Evolutionary conservation across 176 grass and related monocot genomes (phyloP).

Genomic region (Eleusine coracana): DNA sequence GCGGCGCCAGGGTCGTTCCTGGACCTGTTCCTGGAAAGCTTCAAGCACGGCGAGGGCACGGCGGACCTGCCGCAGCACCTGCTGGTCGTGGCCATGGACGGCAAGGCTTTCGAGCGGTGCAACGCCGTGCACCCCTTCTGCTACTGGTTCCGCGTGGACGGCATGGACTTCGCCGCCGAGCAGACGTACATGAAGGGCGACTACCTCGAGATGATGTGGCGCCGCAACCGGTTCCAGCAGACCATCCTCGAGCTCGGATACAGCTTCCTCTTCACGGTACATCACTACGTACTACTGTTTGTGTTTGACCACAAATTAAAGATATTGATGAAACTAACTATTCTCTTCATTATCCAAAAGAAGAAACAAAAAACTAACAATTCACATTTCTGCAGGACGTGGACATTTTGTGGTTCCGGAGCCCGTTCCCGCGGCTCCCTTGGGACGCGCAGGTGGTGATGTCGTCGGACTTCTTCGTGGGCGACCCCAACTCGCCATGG

Average conservation of each 20-base stretch:
- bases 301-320: not conserved
- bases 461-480: slow-evolving; percentile 66
- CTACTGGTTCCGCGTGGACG: slow-evolving; percentile 53
- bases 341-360: no score
- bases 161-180: slow-evolving; percentile 62
- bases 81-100: slow-evolving; percentile 67
- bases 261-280: slow-evolving; percentile 81
- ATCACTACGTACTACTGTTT: not conserved
- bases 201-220: slow-evolving; percentile 93
- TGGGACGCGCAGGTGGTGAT: slow-evolving; percentile 50
- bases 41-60: slow-evolving; percentile 51
- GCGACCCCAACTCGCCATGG: slow-evolving; percentile 24
- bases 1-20: slow-evolving; percentile 62
- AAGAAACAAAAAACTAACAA: no score
- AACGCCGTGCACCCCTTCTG: slow-evolving; percentile 59
- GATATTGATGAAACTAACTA: not conserved
- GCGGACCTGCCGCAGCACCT: slow-evolving; percentile 57
- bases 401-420: slow-evolving; percentile 82
- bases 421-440: slow-evolving; percentile 54
- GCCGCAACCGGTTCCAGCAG: slow-evolving; percentile 60
- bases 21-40: slow-evolving; percentile 81
- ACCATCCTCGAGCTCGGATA: slow-evolving; percentile 66
- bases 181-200: slow-evolving; percentile 72
- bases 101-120: slow-evolving; percentile 50
- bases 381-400: slow-evolving; percentile 53